phyloP scores from a whole-genome alignment of 768 basidiomycete species.

The Mycena galericulata region DNA sequence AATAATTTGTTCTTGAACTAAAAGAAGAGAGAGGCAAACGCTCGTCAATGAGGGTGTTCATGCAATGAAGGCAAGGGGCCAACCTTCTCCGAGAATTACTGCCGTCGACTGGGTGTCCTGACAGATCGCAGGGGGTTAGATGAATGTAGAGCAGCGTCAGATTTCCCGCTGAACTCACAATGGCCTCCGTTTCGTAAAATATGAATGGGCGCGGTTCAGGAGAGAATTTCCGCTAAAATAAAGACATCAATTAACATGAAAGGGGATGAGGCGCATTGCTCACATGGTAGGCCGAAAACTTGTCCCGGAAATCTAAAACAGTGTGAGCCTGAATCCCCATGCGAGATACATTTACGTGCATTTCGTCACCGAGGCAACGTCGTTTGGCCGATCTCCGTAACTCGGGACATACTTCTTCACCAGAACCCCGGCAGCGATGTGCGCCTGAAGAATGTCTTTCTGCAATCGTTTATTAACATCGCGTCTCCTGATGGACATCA shows the following conservation, averaged over 20 bases:
- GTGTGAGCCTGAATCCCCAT: background rate
- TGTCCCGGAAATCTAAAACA: constrained; percentile 56
- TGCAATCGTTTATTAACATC: constrained; percentile 17
- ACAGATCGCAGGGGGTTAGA: background rate
- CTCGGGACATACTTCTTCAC: constrained; percentile 69
- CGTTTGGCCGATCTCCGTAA: constrained; percentile 74
- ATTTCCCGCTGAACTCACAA: constrained; percentile 58
- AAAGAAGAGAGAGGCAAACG: too few species aligned
- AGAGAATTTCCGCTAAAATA: constrained; percentile 55
- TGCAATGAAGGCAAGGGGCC: too few species aligned
- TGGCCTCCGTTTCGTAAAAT: constrained; percentile 78
- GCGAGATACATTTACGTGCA: constrained; percentile 55
- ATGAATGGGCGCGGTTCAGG: constrained; percentile 69
- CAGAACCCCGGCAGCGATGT: constrained; percentile 58
- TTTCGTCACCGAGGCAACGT: constrained; percentile 61
- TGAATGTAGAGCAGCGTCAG: background rate
- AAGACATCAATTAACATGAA: background rate
- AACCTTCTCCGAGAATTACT: constrained; percentile 51
- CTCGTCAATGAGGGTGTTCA: too few species aligned
- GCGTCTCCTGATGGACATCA: background rate
- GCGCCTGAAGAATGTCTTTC: constrained; percentile 62
- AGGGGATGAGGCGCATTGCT: background rate
- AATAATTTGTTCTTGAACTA: constrained; percentile 56
- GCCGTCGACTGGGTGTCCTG: constrained; percentile 58
- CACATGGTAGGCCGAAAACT: constrained; percentile 63